A percentile compares a stretch with the other conserved stretches of the same genome.
These are phyloP conservation scores for Solanum arcanum DNA, from an alignment of 257 asterid species.

Conservation along the genomic window DNA sequence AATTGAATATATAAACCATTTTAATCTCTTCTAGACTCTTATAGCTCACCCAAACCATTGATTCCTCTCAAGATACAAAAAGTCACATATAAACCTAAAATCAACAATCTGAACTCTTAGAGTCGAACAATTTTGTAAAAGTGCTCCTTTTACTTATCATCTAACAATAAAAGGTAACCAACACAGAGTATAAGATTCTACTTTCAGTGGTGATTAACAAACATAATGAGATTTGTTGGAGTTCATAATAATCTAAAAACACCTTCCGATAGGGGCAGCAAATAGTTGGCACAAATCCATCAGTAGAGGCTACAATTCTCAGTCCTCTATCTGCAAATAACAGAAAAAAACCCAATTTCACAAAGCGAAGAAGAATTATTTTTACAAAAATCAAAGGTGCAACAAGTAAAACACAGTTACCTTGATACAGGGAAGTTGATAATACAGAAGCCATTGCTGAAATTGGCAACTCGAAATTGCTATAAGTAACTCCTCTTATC, in stretches of 20 bases:
- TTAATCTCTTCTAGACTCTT: neutral
- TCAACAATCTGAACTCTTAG: neutral
- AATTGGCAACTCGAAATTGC: neutral
- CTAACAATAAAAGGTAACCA: neutral
- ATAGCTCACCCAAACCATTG: neutral
- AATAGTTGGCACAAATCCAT: neutral
- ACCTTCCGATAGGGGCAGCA: constrained; percentile 6
- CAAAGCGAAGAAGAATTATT: neutral
- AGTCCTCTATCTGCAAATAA: constrained; percentile 18
- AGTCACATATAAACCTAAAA: neutral
- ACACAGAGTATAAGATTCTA: neutral
- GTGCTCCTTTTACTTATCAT: neutral
- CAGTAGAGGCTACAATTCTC: neutral
- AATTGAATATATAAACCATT: neutral
- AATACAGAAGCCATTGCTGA: neutral
- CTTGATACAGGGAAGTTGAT: neutral
- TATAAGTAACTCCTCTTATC: neutral
- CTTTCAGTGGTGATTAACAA: neutral
- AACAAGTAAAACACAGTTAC: neutral
- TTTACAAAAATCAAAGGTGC: neutral
- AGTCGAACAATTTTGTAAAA: neutral
- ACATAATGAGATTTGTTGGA: neutral
- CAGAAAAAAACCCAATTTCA: neutral
- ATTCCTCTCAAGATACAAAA: neutral
- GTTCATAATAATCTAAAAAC: neutral